Conservation (phyloP, 2,329 filamentous ascomycete species). For the Cercospora sojina region DNA sequence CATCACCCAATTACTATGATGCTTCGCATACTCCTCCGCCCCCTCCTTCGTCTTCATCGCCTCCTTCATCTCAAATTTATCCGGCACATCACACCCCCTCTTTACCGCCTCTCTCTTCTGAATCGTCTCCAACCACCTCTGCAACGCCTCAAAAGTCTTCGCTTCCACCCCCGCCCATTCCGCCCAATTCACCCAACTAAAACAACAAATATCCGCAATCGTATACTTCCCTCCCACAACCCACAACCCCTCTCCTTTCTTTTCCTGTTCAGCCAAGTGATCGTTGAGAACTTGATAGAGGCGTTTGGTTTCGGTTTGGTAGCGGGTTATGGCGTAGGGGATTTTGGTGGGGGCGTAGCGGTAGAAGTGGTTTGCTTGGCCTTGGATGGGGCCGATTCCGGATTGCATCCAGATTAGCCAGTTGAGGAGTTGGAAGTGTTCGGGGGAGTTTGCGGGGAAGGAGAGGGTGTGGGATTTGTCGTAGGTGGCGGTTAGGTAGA, state of each 20-base stretch:
- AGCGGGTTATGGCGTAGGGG: conserved; percentile 49
- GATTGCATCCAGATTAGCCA: conserved; percentile 51
- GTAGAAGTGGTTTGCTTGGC: conserved; percentile 51
- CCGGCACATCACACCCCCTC: conserved; percentile 39
- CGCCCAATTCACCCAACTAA: conserved; percentile 48
- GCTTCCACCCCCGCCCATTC: conserved; percentile 33
- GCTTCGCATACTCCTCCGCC: conserved; percentile 40
- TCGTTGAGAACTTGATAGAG: conserved; percentile 50
- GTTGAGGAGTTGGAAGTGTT: conserved; percentile 47
- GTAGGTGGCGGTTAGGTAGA: conserved; percentile 48
- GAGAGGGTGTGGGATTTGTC: conserved; percentile 41
- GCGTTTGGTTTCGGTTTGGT: conserved; percentile 50
- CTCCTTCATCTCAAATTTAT: conserved; percentile 42
- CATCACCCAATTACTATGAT: conserved; percentile 39
- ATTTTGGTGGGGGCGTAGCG: conserved; percentile 47
- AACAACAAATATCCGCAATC: conserved; percentile 51
- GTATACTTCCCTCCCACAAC: conserved; percentile 49
- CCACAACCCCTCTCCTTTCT: conserved; percentile 39
- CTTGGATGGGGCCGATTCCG: conserved; percentile 29
- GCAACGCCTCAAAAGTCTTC: conserved; percentile 33
- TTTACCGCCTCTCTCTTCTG: conserved; percentile 36
- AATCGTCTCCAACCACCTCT: conserved; percentile 39
- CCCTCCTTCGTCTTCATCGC: conserved; percentile 41
- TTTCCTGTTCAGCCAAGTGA: conserved; percentile 36
- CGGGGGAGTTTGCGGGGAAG: conserved; percentile 34